Percentiles rank a stretch among this genome's conserved stretches.
These are phyloP conservation scores for Hypoxylon rubiginosum DNA, from an alignment of 2,329 filamentous ascomycete genomes.

Conservation along the genomic window DNA sequence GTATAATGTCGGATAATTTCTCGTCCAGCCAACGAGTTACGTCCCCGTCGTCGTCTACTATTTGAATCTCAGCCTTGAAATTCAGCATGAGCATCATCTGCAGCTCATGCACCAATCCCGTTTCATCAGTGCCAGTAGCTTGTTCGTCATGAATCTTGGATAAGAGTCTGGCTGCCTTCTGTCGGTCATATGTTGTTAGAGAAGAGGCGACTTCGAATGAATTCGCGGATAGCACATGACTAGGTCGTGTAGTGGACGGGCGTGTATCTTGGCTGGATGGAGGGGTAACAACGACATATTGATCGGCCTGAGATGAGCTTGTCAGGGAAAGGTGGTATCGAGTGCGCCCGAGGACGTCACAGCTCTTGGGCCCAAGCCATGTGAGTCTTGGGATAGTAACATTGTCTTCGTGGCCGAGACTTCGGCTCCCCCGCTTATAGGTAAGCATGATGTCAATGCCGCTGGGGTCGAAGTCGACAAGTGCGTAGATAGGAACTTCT, in stretches of 20 bases:
- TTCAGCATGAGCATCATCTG: conserved; percentile 82
- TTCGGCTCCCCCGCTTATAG: conserved; percentile 78
- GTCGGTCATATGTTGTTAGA: conserved; percentile 70
- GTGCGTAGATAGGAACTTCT: conserved; percentile 68
- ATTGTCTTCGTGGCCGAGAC: conserved; percentile 70
- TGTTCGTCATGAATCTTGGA: conserved; percentile 54
- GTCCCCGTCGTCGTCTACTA: conserved; percentile 69
- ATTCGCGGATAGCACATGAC: background rate
- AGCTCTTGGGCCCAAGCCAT: conserved; percentile 74
- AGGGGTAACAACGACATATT: background rate
- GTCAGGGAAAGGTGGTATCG: background rate
- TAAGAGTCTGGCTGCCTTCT: conserved; percentile 68
- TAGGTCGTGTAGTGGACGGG: background rate
- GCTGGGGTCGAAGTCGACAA: conserved; percentile 83
- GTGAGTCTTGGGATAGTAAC: conserved; percentile 64
- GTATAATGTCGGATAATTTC: conserved; percentile 50
- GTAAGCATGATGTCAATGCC: conserved; percentile 80
- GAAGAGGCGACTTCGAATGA: conserved; percentile 44
- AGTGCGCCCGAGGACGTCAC: conserved; percentile 54
- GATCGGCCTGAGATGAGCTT: background rate
- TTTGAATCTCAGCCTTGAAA: conserved; percentile 82
- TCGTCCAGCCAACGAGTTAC: conserved; percentile 65
- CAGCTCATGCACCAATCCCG: conserved; percentile 67
- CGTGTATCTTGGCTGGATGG: conserved; percentile 7
- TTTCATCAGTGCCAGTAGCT: conserved; percentile 50